Conservation (phyloP, 1,284 basidiomycete species). For the Trichosporon sp. region DNA sequence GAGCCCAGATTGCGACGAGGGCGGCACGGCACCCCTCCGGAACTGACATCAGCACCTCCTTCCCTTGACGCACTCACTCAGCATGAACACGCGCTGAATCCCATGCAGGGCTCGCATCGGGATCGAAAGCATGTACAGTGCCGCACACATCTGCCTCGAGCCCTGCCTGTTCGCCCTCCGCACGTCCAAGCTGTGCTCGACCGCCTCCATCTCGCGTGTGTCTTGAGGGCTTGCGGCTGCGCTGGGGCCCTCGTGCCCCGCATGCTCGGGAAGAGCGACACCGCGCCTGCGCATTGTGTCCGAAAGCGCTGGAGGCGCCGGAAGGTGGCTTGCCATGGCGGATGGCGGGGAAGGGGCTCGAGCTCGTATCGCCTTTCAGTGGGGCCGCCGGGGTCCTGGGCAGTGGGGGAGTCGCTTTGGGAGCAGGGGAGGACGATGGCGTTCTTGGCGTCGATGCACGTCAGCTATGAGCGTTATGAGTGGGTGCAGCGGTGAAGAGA, state of each 20-base stretch:
- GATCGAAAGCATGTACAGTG: not conserved
- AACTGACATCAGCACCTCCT: not conserved
- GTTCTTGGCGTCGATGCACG: not conserved
- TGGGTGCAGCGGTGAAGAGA: not conserved
- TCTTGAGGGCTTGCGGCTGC: not conserved
- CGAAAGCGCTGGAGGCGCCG: not conserved
- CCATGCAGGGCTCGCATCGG: not conserved
- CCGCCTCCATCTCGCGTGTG: not conserved
- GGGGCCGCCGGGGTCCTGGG: not conserved
- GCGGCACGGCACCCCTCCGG: not conserved
- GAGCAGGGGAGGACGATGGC: not conserved
- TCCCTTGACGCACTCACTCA: not conserved
- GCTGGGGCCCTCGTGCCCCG: not conserved
- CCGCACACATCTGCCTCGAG: not conserved
- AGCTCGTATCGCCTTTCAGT: not conserved
- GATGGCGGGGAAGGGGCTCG: not conserved
- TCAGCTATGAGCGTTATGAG: not conserved
- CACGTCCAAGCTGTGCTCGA: not conserved
- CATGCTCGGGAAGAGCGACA: not conserved
- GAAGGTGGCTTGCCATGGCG: not conserved
- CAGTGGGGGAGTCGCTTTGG: not conserved
- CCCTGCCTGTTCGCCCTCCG: not conserved
- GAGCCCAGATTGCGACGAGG: not conserved
- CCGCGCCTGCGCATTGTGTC: not conserved
- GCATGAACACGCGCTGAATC: not conserved